Percentiles rank a stretch among this genome's conserved stretches.
phyloP scores from a whole-genome alignment of 257 asterid species.

The Solanum virginianum region DNA sequence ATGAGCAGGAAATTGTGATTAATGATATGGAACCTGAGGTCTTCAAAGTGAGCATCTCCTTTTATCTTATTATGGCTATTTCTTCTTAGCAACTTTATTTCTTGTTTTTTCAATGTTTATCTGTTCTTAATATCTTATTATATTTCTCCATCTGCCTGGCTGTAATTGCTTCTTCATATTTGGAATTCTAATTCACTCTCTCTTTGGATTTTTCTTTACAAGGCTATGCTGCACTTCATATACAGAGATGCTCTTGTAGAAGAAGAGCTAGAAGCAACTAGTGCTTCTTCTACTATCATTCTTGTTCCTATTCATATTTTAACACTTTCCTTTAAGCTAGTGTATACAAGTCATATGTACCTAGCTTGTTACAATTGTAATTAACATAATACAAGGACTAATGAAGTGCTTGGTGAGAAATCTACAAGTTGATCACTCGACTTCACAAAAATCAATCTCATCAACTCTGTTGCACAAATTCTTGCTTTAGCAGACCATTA shows the following conservation, averaged over 20 bases:
- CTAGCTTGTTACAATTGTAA: no score
- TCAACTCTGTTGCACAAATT: conserved; percentile 56
- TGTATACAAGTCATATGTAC: no score
- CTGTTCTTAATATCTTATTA: neutral
- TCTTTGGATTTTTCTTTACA: conserved; percentile 2
- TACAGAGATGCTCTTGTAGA: conserved; percentile 78
- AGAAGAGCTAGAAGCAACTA: conserved; percentile 62
- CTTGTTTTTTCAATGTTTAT: neutral
- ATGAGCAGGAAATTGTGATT: conserved; percentile 54
- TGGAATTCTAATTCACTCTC: neutral
- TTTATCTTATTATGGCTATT: neutral
- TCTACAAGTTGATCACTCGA: no score
- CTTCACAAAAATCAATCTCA: conserved; percentile 18
- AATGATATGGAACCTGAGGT: conserved; percentile 81
- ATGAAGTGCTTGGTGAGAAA: no score
- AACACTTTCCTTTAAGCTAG: no score
- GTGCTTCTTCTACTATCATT: conserved; percentile 31
- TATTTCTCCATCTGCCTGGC: neutral
- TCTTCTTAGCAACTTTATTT: neutral
- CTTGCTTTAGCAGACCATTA: conserved; percentile 71
- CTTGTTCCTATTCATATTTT: no score
- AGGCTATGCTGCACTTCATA: conserved; percentile 93
- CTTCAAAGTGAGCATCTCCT: conserved; percentile 47
- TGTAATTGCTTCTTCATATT: neutral
- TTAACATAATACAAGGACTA: no score